Base-by-base conservation (phyloP, 2,329 filamentous ascomycete genomes). In the Colletotrichum nymphaeae region DNA sequence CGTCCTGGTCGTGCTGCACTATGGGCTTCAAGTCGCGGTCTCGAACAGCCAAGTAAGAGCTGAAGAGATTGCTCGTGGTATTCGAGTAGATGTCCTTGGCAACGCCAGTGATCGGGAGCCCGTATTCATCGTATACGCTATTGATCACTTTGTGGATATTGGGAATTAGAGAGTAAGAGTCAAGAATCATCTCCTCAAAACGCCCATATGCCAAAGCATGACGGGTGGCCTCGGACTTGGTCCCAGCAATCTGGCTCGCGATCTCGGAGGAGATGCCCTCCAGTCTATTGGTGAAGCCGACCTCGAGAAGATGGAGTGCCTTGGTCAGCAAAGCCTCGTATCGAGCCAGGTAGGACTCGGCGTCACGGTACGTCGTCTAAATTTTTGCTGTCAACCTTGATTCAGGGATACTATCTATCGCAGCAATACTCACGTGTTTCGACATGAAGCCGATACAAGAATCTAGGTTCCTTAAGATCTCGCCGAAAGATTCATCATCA, bases 381-480 rank as follows among this genome's bases (percentile, higher is more conserved):
- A 19, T 26, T 24, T 2, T 2, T 2, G 24, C 5, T 22, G 42
- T 73, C 42, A 70, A 37, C n/a, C 0, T 60, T 12, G 9, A 4
- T 7, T 14, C 19, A 8, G 0, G 28, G 7, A 1, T 22, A 28
- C 28, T 6, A 12, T 4, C n/a, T 16, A 8, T 16, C 52, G 7
- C 35, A 46, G 73, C n/a, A 14, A 58, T 49, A 81, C 92, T 81
- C 83, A 95, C 93, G 85, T 98, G 94, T 65, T 90, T 88, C 74
- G 94, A 90, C 95, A 98, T 98, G 80, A 98, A 98, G 35, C 92
- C 93, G 77, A 99, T 91, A 81, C 96, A 99, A 66, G 94, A 91
- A 82, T 98, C 95, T 63, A 99, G 86, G 75, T 95, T 96, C 59
- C 90, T 89, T 62, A 99, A 86, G 88, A 98, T 97, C 66, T 98